Conservation (phyloP, 225 moss, liverwort and hornwort species). For the Marchantia paleacea region DNA sequence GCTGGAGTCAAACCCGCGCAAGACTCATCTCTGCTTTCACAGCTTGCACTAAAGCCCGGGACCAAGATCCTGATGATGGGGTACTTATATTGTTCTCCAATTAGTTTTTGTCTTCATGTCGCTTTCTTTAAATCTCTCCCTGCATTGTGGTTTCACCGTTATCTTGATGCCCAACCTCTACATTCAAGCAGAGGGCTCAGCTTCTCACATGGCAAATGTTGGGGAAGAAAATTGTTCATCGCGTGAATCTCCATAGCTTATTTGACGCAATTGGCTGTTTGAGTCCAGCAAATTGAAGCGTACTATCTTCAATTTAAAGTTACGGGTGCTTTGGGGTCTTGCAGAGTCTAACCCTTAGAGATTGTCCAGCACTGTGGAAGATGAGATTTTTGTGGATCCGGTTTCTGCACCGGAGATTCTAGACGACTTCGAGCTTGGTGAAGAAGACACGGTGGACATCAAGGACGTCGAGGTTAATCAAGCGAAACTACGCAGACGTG, state of each 20-base stretch:
- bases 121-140: neutral
- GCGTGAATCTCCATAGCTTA: neutral
- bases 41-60: constrained; percentile 74
- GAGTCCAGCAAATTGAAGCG: neutral
- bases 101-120: neutral
- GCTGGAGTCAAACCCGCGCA: constrained; percentile 76
- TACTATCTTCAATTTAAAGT: constrained; percentile 28
- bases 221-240: neutral
- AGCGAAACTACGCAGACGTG: constrained; percentile 79
- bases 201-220: neutral
- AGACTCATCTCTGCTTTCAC: constrained; percentile 72
- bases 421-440: constrained; percentile 91
- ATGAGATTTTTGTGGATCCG: constrained; percentile 90
- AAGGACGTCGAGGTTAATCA: constrained; percentile 87
- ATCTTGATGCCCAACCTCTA: neutral
- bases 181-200: neutral
- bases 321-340: constrained; percentile 29
- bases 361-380: constrained; percentile 93
- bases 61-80: constrained; percentile 97
- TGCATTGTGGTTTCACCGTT: too few species aligned
- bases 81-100: constrained; percentile 34
- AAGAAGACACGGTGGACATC: constrained; percentile 76
- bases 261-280: neutral
- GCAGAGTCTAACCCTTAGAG: constrained; percentile 51
- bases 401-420: constrained; percentile 82